Evolutionary conservation across 768 basidiomycete genomes (phyloP).

Genomic region (Lepiota brunneoincarnata): DNA sequence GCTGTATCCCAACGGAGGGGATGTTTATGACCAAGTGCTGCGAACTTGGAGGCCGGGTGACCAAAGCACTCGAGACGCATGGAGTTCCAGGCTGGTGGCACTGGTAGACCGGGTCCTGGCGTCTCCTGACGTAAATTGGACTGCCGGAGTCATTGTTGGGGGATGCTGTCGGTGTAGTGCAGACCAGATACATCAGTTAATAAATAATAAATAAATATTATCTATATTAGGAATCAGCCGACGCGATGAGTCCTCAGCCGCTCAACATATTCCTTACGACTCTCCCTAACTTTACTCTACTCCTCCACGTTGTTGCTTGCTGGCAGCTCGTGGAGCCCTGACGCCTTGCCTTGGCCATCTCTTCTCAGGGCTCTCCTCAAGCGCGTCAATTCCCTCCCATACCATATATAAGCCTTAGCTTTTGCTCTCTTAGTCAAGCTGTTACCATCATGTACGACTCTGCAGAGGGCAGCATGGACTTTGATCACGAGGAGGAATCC

Average conservation of each 20-base stretch:
- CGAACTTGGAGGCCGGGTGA: slow-evolving; percentile 37
- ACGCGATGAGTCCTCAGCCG: background rate
- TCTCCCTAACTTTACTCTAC: background rate
- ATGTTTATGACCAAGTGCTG: slow-evolving; percentile 46
- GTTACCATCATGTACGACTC: slow-evolving; percentile 18
- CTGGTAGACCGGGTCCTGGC: slow-evolving; percentile 20
- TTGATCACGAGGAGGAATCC: slow-evolving; percentile 18
- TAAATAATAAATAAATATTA: slow-evolving; percentile 5
- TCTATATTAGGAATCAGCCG: slow-evolving; percentile 9
- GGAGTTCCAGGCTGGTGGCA: slow-evolving; percentile 32
- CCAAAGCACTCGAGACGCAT: slow-evolving; percentile 21
- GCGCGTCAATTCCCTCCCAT: too few relatives aligned
- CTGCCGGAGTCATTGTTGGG: slow-evolving; percentile 49
- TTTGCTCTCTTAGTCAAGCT: background rate
- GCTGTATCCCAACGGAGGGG: slow-evolving; percentile 72
- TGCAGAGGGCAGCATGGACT: slow-evolving; percentile 19
- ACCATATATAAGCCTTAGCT: too few relatives aligned
- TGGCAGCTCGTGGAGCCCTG: too few relatives aligned
- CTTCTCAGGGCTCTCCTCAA: too few relatives aligned
- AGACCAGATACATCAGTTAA: slow-evolving; percentile 38
- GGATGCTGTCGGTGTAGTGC: slow-evolving; percentile 70
- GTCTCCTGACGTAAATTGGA: slow-evolving; percentile 39
- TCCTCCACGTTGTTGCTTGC: background rate
- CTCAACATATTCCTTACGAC: background rate
- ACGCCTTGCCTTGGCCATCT: too few relatives aligned